Evolutionary conservation across 257 asterid species (phyloP), one percentile per base, ranked within the genome.

Genomic region (Fraxinus cuspidata): DNA sequence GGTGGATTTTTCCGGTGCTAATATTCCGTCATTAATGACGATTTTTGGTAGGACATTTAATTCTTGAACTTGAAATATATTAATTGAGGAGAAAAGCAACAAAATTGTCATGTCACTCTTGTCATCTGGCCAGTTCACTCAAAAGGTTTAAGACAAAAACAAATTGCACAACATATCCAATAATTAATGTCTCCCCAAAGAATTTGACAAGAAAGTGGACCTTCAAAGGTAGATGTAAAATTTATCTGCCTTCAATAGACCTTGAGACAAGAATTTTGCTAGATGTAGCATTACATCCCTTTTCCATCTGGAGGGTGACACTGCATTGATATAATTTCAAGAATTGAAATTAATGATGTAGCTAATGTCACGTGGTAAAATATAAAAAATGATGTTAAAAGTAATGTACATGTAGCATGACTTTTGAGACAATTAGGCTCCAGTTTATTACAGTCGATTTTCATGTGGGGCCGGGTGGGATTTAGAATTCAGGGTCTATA

Each of bases 81-180:
- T 5, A 60, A 60, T 60, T 19, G 31, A 60, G 7, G 32, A 23
- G 29, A 58, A 23, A 60, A 82, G 53, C 77, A 64, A 18, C 75
- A 51, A 47, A 71, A 76, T 37, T 35, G 80, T 74, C 80, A 37
- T 21, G 88, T 82, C 86, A 49, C 84, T 80, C 75, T 71, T 74
- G 40, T 35, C 82, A 34, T 44, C 75, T 60, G 31, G 68, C 68
- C 65, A 56, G 25, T 60, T 15, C 68, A 23, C 31, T 23, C 31
- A 21, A 23, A 23, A 21, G 68, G 31, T 60, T 60, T 8, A 34
- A 2, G 68, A 60, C 34, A 60, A 60, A 23, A 25, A 56, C 9
- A 51, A 56, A 19, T n/a, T 56, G 11, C 65, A 56, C 65, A 56
- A 56, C 25, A 56, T 19, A 60, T 60, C 16, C 68, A 60, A 60